Percentiles rank a stretch among this genome's conserved stretches.
These are phyloP conservation scores for Ganoderma lingzhi DNA, from an alignment of 1,284 basidiomycete genomes.

Conservation along the genomic window DNA sequence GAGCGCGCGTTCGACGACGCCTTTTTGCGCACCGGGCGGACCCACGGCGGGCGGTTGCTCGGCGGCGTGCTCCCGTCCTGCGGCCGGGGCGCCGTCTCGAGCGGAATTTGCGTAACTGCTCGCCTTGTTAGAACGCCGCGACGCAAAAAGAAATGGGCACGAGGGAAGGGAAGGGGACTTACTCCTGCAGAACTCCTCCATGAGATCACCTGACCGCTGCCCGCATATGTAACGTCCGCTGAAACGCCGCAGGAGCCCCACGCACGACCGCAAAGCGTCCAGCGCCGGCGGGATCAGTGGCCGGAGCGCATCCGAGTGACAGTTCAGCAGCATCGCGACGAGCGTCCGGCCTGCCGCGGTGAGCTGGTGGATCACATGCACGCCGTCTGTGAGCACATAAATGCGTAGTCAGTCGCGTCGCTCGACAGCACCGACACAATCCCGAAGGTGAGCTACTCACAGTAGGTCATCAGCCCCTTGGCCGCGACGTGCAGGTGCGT, in stretches of 20 bases:
- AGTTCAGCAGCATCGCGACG: slow-evolving; percentile 84
- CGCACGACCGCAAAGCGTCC: slow-evolving; percentile 85
- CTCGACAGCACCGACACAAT: not conserved
- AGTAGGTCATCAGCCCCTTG: slow-evolving; percentile 93
- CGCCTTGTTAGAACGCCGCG: not conserved
- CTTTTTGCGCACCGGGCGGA: slow-evolving; percentile 86
- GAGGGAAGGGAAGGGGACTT: slow-evolving; percentile 44
- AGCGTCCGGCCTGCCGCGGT: slow-evolving; percentile 92
- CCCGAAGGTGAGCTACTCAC: slow-evolving; percentile 55
- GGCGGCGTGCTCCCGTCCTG: slow-evolving; percentile 53
- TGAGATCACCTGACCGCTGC: slow-evolving; percentile 85
- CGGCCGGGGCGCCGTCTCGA: slow-evolving; percentile 61
- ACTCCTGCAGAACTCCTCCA: slow-evolving; percentile 94
- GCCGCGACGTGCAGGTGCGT: slow-evolving; percentile 85
- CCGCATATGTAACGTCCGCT: slow-evolving; percentile 88
- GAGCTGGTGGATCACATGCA: slow-evolving; percentile 92
- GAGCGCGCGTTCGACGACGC: slow-evolving; percentile 53
- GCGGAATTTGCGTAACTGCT: slow-evolving; percentile 86
- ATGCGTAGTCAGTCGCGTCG: slow-evolving; percentile 10
- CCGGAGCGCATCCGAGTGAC: slow-evolving; percentile 72
- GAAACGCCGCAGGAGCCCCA: slow-evolving; percentile 80
- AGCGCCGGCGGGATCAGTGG: slow-evolving; percentile 81
- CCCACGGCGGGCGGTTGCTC: slow-evolving; percentile 78
- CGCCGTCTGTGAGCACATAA: slow-evolving; percentile 67
- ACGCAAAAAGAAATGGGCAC: not conserved